These are phyloP conservation scores for Seiridium cupressi DNA, from an alignment of 2,329 filamentous ascomycete genomes.

Conservation along the genomic window DNA sequence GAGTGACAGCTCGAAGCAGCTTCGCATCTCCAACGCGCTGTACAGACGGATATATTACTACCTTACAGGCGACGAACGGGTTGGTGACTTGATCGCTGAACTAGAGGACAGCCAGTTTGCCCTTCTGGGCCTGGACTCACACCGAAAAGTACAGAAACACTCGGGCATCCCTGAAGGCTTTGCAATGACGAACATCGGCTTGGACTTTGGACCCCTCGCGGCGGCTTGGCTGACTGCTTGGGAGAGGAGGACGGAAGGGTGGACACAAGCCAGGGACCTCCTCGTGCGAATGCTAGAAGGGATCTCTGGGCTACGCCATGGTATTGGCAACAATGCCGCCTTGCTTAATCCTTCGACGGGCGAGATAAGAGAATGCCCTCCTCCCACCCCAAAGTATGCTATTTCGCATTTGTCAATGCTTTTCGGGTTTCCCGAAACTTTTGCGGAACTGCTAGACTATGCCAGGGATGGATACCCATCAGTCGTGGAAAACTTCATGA, in stretches of 20 bases:
- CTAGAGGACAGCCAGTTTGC: constrained; percentile 51
- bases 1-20: constrained; percentile 60
- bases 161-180: constrained; percentile 36
- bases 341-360: constrained; percentile 27
- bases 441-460: neutral
- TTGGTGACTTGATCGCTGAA: constrained; percentile 52
- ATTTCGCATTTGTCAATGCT: neutral
- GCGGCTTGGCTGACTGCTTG: constrained; percentile 59
- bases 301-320: constrained; percentile 54
- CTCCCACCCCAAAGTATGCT: constrained; percentile 40
- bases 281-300: constrained; percentile 46
- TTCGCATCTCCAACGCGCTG: constrained; percentile 55
- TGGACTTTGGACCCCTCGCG: constrained; percentile 58
- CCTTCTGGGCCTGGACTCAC: constrained; percentile 52
- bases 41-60: constrained; percentile 59
- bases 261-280: constrained; percentile 49
- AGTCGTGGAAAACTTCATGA: neutral
- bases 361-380: constrained; percentile 32
- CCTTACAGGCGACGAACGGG: constrained; percentile 55
- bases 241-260: constrained; percentile 53
- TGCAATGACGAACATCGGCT: constrained; percentile 38
- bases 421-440: neutral
- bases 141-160: constrained; percentile 51
- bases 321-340: constrained; percentile 56
- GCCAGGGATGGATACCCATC: neutral